Evolutionary conservation across 2,329 filamentous ascomycete genomes (phyloP).

Genomic region (Pseudogymnoascus sp.): DNA sequence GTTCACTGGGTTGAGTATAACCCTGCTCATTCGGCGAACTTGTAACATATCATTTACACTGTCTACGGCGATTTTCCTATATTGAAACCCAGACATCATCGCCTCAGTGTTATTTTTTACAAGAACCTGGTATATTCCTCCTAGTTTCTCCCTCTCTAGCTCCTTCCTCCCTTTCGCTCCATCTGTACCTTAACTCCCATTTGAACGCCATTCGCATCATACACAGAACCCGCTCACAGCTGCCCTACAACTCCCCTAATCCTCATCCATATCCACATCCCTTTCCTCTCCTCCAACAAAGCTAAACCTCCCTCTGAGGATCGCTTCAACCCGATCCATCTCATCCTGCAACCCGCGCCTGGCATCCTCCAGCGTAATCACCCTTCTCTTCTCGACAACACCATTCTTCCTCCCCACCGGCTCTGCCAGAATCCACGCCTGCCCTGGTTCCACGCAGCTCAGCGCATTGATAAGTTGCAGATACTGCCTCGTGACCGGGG

Average conservation of each 20-base stretch:
- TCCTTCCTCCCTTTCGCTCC: conserved; percentile 1
- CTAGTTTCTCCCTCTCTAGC: conserved; percentile 3
- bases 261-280: conserved; percentile 26
- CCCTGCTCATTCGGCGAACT: neutral
- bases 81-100: neutral
- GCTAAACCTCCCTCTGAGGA: conserved; percentile 84
- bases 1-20: too few species aligned
- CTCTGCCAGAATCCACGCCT: conserved; percentile 70
- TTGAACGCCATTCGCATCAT: conserved; percentile 3
- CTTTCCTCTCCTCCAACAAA: conserved; percentile 47
- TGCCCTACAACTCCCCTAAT: neutral
- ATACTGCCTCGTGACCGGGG: conserved; percentile 65
- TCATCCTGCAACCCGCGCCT: conserved; percentile 85
- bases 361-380: conserved; percentile 80
- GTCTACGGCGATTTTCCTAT: neutral
- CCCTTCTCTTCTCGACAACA: conserved; percentile 53
- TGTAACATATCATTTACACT: neutral
- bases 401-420: conserved; percentile 32
- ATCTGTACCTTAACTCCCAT: neutral
- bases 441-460: conserved; percentile 73
- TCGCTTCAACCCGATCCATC: conserved; percentile 78
- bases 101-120: neutral
- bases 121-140: conserved; percentile 9
- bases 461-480: conserved; percentile 90
- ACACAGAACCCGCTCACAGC: neutral